Conservation (phyloP, 2,329 filamentous ascomycete species). For the Aspergillus glaucus region DNA sequence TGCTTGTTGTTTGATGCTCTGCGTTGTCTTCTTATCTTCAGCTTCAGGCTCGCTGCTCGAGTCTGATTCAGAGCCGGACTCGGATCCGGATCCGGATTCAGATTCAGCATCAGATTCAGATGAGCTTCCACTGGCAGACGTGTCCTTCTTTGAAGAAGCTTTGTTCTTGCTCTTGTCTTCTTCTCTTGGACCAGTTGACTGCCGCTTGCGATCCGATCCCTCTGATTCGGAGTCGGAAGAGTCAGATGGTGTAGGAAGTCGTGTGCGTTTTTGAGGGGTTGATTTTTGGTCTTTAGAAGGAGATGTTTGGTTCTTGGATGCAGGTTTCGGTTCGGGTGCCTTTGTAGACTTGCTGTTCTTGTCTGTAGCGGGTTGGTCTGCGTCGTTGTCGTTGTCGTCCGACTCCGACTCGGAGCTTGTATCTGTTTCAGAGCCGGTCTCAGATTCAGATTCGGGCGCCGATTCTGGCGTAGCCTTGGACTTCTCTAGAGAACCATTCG, state of each 20-base stretch:
- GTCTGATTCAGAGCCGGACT: neutral
- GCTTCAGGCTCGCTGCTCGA: too few relatives aligned
- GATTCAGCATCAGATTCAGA: neutral
- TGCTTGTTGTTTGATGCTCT: neutral
- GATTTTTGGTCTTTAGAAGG: conserved; percentile 3
- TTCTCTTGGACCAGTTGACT: too few relatives aligned
- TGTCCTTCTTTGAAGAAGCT: neutral
- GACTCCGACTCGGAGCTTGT: neutral
- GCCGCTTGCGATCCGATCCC: too few relatives aligned
- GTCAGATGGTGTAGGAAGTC: too few relatives aligned
- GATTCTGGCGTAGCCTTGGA: neutral
- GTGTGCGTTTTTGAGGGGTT: too few relatives aligned
- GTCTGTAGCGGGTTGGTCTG: neutral
- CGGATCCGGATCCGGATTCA: neutral
- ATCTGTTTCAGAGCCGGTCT: neutral
- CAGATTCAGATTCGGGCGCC: neutral
- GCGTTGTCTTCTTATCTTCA: neutral
- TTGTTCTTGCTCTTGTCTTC: neutral
- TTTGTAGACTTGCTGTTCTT: neutral
- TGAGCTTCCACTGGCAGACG: neutral
- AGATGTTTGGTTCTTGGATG: conserved; percentile 1
- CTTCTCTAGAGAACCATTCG: neutral
- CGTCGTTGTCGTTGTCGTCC: neutral
- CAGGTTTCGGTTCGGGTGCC: neutral
- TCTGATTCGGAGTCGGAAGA: too few relatives aligned